These are phyloP conservation scores for Venustampulla echinocandica DNA, from an alignment of 495 filamentous ascomycete species.

Conservation along the genomic window DNA sequence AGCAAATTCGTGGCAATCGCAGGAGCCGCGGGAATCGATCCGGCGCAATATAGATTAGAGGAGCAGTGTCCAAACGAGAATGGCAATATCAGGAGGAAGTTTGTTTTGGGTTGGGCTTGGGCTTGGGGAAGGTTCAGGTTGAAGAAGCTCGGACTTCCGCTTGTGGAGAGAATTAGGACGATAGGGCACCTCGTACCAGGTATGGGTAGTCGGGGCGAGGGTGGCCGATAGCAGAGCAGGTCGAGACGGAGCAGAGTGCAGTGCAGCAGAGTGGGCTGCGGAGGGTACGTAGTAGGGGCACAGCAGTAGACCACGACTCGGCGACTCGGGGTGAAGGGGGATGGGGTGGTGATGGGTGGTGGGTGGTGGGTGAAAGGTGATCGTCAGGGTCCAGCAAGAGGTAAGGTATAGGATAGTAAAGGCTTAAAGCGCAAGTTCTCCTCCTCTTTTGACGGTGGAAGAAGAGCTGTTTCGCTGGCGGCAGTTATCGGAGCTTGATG, in stretches of 20 bases:
- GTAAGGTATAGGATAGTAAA: too few species aligned
- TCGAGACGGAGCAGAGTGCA: too few species aligned
- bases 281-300: too few species aligned
- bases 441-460: slow-evolving; percentile 1
- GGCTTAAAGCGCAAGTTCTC: too few species aligned
- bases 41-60: slow-evolving; percentile 5
- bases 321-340: too few species aligned
- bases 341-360: too few species aligned
- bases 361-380: too few species aligned
- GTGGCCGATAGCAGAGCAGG: background rate
- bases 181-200: slow-evolving; percentile 5
- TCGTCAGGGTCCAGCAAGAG: too few species aligned
- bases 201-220: background rate
- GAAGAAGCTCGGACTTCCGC: slow-evolving; percentile 21
- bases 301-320: too few species aligned
- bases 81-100: slow-evolving; percentile 11
- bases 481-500: slow-evolving; percentile 9
- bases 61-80: slow-evolving; percentile 11
- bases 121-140: too few species aligned
- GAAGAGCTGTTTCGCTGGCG: slow-evolving; percentile 5
- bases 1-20: too few species aligned
- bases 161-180: slow-evolving; percentile 8
- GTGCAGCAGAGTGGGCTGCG: too few species aligned
- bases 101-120: slow-evolving; percentile 11
- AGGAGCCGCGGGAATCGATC: background rate